Base-by-base conservation (phyloP, 116 monocot species). In the Cymodocea nodosa region DNA sequence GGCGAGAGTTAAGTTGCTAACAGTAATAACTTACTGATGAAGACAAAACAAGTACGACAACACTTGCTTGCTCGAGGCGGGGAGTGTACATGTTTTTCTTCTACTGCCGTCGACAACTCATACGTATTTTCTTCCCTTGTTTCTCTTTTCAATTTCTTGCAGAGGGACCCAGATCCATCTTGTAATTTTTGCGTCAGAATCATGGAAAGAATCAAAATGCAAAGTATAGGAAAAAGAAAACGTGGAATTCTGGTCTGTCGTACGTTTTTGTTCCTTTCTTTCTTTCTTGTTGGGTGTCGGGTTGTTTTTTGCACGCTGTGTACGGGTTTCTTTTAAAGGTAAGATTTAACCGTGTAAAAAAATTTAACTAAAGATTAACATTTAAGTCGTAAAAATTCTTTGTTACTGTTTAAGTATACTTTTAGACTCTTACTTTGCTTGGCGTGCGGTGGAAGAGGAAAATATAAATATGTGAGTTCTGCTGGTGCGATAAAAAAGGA, bases 41-140 rank as follows among this genome's bases (percentile, higher is more conserved):
- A 35, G 39, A 37, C 30, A 30, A 15, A n/a, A 34, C 20, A 30
- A 30, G 30, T 30, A 11, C n/a, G 11, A 8, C 15, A 34, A 60
- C 60, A 17, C 25, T 60, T 34, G 30, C 56, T 52, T 15, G 65
- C 65, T 65, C 51, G 20, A 37, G 16, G 35, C 17, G n/a, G 13
- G 25, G 23, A 63, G 40, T 71, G 71, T 71, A 62, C 12, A 59
- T 71, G n/a, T 3, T 59, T 37, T 37, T 52, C 30, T 30, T 65
- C 16, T 70, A 3, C 55, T 48, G 7, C 30, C 53, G 37, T 19
- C 40, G 35, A 36, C 55, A 56, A 17, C 12, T 40, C 16, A 19
- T 44, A 17, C 53, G 4, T 22, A 0, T 20, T 7, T 23, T 68
- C 36, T 36, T 22, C n/a, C 39, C 15, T 23, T 30, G 30, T 30